Percentiles rank a stretch among this genome's conserved stretches.
phyloP scores from a whole-genome alignment of 1,284 basidiomycete species.

The Laetiporus sulphureus region DNA sequence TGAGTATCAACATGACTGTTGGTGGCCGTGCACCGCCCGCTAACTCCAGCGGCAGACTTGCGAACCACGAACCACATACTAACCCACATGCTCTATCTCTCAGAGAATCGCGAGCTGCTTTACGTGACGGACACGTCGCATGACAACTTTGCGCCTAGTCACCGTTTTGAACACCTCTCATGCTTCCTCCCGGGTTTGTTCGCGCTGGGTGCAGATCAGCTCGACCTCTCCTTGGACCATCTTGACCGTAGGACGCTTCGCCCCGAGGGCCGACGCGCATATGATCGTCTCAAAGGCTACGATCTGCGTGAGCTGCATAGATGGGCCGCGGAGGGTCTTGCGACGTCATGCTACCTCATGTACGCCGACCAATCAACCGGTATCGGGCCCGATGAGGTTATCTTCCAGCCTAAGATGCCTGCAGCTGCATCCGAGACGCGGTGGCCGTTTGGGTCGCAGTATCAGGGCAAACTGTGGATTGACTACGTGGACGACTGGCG shows the following conservation, averaged over 20 bases:
- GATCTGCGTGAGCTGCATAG: slow-evolving; percentile 47
- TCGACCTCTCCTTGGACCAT: slow-evolving; percentile 50
- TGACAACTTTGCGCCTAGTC: slow-evolving; percentile 32
- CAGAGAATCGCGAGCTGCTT: slow-evolving; percentile 57
- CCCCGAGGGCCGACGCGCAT: slow-evolving; percentile 16
- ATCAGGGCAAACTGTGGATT: slow-evolving; percentile 36
- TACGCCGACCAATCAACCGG: slow-evolving; percentile 60
- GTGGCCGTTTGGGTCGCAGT: slow-evolving; percentile 8
- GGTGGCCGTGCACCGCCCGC: neutral
- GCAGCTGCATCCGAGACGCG: slow-evolving; percentile 1
- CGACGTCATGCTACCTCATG: slow-evolving; percentile 56
- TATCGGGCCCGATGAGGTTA: slow-evolving; percentile 51
- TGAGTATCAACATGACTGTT: slow-evolving; percentile 26
- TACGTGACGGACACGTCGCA: slow-evolving; percentile 57
- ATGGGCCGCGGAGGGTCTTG: slow-evolving; percentile 62
- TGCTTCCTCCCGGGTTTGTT: slow-evolving; percentile 73
- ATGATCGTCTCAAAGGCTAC: slow-evolving; percentile 23
- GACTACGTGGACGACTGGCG: slow-evolving; percentile 47
- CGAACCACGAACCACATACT: slow-evolving; percentile 55
- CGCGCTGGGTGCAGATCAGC: slow-evolving; percentile 57
- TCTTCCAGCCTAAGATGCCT: slow-evolving; percentile 28
- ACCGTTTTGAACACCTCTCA: slow-evolving; percentile 64
- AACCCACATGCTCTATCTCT: slow-evolving; percentile 57
- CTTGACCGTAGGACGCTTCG: slow-evolving; percentile 37
- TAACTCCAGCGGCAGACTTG: slow-evolving; percentile 40